These are phyloP conservation scores for Solanum arcanum DNA, from an alignment of 257 asterid genomes.

Conservation along the genomic window DNA sequence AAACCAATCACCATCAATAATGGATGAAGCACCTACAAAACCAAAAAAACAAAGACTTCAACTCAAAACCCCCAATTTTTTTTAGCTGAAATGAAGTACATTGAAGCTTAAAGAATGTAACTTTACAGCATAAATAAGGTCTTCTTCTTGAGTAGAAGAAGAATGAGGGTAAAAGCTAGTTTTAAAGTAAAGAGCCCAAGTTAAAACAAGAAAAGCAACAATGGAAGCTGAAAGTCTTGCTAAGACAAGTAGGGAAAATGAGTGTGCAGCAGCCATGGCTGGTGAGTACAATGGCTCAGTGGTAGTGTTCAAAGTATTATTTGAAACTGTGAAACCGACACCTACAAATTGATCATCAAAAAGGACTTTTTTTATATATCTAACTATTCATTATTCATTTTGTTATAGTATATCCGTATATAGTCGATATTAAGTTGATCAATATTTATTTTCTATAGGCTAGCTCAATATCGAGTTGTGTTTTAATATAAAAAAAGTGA, in stretches of 20 bases:
- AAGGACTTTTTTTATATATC: too few relatives aligned
- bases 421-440: too few relatives aligned
- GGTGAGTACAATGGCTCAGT: neutral
- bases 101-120: neutral
- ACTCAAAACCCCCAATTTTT: neutral
- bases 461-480: too few relatives aligned
- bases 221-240: slow-evolving; percentile 57
- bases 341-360: too few relatives aligned
- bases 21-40: slow-evolving; percentile 73
- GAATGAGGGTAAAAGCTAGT: slow-evolving; percentile 57
- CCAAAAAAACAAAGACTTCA: neutral
- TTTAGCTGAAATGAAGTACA: neutral
- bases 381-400: too few relatives aligned
- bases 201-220: slow-evolving; percentile 61
- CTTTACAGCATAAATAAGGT: slow-evolving; percentile 56
- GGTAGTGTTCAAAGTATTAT: neutral
- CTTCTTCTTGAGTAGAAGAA: slow-evolving; percentile 42
- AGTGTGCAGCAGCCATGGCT: slow-evolving; percentile 27
- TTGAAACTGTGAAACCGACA: slow-evolving; percentile 1
- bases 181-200: slow-evolving; percentile 62
- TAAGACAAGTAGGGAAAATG: slow-evolving; percentile 21
- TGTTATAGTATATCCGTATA: too few relatives aligned
- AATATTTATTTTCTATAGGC: too few relatives aligned
- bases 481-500: too few relatives aligned
- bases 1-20: slow-evolving; percentile 86